These are phyloP conservation scores for Rostrohypoxylon terebratum DNA, from an alignment of 495 filamentous ascomycete species.

Conservation along the genomic window DNA sequence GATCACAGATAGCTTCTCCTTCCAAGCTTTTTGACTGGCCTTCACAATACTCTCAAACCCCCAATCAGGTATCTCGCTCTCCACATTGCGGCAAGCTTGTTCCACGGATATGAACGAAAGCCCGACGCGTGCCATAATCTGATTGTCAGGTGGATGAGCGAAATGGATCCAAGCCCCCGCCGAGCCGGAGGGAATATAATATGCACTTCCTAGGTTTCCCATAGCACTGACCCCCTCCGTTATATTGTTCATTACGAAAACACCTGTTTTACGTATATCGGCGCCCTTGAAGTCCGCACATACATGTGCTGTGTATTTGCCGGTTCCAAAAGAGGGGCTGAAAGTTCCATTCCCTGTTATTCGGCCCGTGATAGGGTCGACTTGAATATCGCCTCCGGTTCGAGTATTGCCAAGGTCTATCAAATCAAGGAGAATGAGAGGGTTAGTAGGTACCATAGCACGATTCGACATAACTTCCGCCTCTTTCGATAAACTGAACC, in stretches of 20 bases:
- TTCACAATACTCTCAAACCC: constrained; percentile 67
- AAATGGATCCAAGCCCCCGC: constrained; percentile 74
- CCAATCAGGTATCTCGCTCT: constrained; percentile 70
- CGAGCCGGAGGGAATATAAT: constrained; percentile 64
- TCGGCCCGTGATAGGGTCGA: constrained; percentile 64
- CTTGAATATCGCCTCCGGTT: constrained; percentile 66
- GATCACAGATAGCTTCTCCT: constrained; percentile 68
- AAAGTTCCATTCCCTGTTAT: constrained; percentile 74
- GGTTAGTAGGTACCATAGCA: constrained; percentile 60
- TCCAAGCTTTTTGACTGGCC: constrained; percentile 68
- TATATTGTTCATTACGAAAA: constrained; percentile 59
- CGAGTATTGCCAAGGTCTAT: constrained; percentile 71
- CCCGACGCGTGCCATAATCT: constrained; percentile 70
- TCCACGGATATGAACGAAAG: constrained; percentile 73
- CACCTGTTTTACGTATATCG: constrained; percentile 67
- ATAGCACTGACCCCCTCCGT: constrained; percentile 62
- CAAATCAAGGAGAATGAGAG: constrained; percentile 72
- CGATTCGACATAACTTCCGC: constrained; percentile 32
- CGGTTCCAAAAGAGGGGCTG: constrained; percentile 74
- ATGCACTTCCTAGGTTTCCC: constrained; percentile 54
- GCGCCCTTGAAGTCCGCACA: constrained; percentile 78
- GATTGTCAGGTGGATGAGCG: constrained; percentile 53
- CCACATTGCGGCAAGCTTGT: constrained; percentile 72
- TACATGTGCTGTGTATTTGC: constrained; percentile 68
- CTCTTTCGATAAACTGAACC: constrained; percentile 69